Evolutionary conservation across 2,329 filamentous ascomycete genomes (phyloP).

Genomic region (Cryphonectria carpinicola): DNA sequence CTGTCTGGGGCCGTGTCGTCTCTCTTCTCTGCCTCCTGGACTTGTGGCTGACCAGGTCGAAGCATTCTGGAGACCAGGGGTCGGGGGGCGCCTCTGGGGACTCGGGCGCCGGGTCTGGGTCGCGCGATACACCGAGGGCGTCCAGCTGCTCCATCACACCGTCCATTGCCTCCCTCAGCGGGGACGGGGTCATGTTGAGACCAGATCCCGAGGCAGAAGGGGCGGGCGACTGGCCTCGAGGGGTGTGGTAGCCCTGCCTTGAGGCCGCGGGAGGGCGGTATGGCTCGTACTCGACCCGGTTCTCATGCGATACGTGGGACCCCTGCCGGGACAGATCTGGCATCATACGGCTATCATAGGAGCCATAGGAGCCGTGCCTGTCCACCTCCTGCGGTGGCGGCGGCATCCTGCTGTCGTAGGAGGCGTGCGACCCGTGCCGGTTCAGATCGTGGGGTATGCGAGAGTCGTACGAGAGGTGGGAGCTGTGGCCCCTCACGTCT

Average conservation of each 20-base stretch:
- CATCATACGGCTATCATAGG: slow-evolving; percentile 27
- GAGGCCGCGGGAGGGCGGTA: slow-evolving; percentile 30
- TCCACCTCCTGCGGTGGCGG: background rate
- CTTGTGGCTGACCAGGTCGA: slow-evolving; percentile 60
- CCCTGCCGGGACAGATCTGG: slow-evolving; percentile 38
- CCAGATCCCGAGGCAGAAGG: slow-evolving; percentile 69
- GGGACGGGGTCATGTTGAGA: slow-evolving; percentile 75
- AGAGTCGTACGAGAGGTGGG: slow-evolving; percentile 34
- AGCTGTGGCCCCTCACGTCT: slow-evolving; percentile 28
- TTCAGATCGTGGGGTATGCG: slow-evolving; percentile 16
- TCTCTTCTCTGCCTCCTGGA: slow-evolving; percentile 40
- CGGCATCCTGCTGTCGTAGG: slow-evolving; percentile 24
- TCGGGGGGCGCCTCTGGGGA: slow-evolving; percentile 61
- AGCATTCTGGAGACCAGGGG: slow-evolving; percentile 91
- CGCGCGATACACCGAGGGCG: slow-evolving; percentile 72
- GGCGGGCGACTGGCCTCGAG: slow-evolving; percentile 66
- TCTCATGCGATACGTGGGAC: slow-evolving; percentile 44
- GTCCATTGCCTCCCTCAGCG: slow-evolving; percentile 93
- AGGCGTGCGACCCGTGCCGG: slow-evolving; percentile 30
- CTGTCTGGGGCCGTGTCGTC: slow-evolving; percentile 66
- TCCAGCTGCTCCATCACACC: slow-evolving; percentile 95
- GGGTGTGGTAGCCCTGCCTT: slow-evolving; percentile 53
- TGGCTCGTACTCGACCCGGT: slow-evolving; percentile 30
- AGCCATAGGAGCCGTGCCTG: slow-evolving; percentile 30
- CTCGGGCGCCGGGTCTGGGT: slow-evolving; percentile 56